Evolutionary conservation across 495 filamentous ascomycete genomes (phyloP), one percentile per base, ranked within the genome.

Genomic region (Annulohypoxylon nitens): DNA sequence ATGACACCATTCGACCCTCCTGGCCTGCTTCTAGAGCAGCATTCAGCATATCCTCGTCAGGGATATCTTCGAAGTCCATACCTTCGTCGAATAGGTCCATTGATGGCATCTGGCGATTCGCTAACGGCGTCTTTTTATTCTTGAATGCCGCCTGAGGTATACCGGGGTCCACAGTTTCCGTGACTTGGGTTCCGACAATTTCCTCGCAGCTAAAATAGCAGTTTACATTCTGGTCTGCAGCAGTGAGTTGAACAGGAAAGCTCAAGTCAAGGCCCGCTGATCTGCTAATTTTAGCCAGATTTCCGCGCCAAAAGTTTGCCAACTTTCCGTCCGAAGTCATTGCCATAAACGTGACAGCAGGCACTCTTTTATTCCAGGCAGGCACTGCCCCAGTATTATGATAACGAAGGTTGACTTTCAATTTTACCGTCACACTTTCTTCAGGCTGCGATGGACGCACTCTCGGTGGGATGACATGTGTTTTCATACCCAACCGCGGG

Each of bases 151-250:
- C 85, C 0, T 80, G 68, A 2, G 89, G 86, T 61, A 97, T 77
- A 39, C 88, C 81, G 23, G 89, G 91, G 43, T 88, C 88, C 9
- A 97, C 71, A 9, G 86, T 81, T 45, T 87, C 88, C 33, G 83
- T 83, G 48, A 89, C 85, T 64, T 88, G 79, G 0, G 97, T 98
- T 2, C 95, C 97, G 70, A 95, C 93, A 69, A 98, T 92, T 43
- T 93, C 92, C 79, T 98, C 95, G 72, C 96, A 98, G 81, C 92
- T 92, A 11, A 93, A 86, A 79, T 93, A 89, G 67, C 92, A 96
- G 23, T 81, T 82, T 48, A 98, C 84, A 14, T 78, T 81, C 51
- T 95, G 89, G 8, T 84, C 85, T 9, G 82, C 69, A 7, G 76
- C 81, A 8, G 83, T 85, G 47, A 97, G 73, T 0, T 87, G 81